Evolutionary conservation across 1,284 basidiomycete species (phyloP), one percentile per base, ranked within the genome.

Genomic region (Papiliotrema nemorosa): DNA sequence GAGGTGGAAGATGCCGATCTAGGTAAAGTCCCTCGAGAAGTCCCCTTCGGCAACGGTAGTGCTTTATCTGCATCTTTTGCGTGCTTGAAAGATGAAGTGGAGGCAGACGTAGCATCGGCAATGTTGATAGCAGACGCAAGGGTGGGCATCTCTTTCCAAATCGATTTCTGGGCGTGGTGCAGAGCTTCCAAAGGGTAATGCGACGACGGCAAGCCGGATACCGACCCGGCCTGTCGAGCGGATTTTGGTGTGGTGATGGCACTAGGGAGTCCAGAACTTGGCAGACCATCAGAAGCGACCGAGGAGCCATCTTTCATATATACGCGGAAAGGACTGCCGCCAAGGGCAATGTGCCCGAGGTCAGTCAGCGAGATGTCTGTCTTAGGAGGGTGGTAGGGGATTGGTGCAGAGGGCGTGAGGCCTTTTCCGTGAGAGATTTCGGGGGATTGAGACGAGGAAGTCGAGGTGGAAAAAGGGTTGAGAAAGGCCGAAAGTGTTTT

Each of bases 111-210:
- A 16, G 29, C 29, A 27, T 44, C 42, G 16, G 42, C 31, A 31
- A 58, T 58, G 31, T 54, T 45, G 3, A 59, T 59, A 3, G 57
- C 57, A 9, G 57, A 59, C 25, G 57, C 57, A 16, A 59, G 45
- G 22, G 57, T 54, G 3, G 57, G 54, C 35, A 59, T 54, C 25
- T 54, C 49, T 25, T 35, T 43, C 24, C 46, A 38, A 2, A 56
- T 13, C 27, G 52, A 50, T 12, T 44, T 27, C 21, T 26, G 20
- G 9, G 5, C 40, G 13, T 24, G 20, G 6, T 9, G 21, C 20
- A 31, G 29, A 7, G 29, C 29, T 7, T 7, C 29, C 29, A 31
- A 14, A 7, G 29, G 29, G 14, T 31, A 7, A 31, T 31, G 29
- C 9, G 29, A 31, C 7, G 29, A 31, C 7, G 29, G 29, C 7